phyloP scores from a whole-genome alignment of 129 eudicot genomes.

The Artemisia tridentata region DNA sequence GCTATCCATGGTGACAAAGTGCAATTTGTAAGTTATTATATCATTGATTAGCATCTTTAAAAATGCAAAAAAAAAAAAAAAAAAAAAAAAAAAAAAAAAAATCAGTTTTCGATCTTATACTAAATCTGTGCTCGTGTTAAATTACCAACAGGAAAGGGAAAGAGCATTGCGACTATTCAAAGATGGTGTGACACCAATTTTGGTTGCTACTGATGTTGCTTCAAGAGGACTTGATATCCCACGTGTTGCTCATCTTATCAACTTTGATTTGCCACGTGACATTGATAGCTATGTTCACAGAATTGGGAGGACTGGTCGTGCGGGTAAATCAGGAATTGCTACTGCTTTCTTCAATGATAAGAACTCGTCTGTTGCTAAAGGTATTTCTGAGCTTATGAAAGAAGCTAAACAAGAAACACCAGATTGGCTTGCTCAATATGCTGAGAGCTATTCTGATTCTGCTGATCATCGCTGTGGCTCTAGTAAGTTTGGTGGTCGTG shows the following conservation, averaged over 20 bases:
- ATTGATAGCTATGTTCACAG: slow-evolving; percentile 75
- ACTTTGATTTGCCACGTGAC: slow-evolving; percentile 64
- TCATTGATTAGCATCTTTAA: not conserved
- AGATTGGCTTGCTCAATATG: slow-evolving; percentile 55
- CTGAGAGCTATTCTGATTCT: slow-evolving; percentile 21
- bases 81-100: no score
- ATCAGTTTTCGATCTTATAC: no score
- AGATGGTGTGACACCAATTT: slow-evolving; percentile 47
- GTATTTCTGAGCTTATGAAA: slow-evolving; percentile 54
- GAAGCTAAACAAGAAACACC: slow-evolving; percentile 73
- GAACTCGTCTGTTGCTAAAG: slow-evolving; percentile 45
- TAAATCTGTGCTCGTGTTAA: no score
- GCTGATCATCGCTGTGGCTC: slow-evolving; percentile 32
- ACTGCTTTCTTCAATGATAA: slow-evolving; percentile 59
- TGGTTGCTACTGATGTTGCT: slow-evolving; percentile 83
- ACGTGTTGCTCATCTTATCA: slow-evolving; percentile 61
- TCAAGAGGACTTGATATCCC: slow-evolving; percentile 76
- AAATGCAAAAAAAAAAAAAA: no score
- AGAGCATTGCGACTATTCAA: slow-evolving; percentile 50
- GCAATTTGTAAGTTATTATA: slow-evolving; percentile 48
- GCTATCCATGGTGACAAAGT: slow-evolving; percentile 86
- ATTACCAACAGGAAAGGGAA: slow-evolving; percentile 54
- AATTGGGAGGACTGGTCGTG: slow-evolving; percentile 78
- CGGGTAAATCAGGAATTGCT: slow-evolving; percentile 77
- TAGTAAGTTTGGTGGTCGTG: slow-evolving; percentile 55